Evolutionary conservation across 2,329 filamentous ascomycete genomes (phyloP).

Genomic region (Rhexocercosporidium sp.): DNA sequence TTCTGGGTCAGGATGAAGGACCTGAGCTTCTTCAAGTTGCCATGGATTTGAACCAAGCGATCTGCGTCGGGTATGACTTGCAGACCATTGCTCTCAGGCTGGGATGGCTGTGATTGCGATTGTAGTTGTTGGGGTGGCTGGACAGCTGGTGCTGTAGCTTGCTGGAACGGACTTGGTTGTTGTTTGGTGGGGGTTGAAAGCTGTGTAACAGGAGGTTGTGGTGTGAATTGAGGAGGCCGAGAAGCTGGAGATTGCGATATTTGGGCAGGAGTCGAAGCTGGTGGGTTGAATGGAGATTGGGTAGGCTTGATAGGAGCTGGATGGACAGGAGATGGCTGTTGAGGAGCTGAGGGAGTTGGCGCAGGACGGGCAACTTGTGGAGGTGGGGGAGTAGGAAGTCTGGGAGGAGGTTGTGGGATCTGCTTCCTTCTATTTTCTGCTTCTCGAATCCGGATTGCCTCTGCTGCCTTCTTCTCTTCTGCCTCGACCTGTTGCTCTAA

Average conservation of each 20-base stretch:
- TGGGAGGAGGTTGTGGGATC: conserved; percentile 33
- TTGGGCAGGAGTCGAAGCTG: background rate
- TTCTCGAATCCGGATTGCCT: conserved; percentile 54
- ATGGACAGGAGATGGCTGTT: background rate
- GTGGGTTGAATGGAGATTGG: background rate
- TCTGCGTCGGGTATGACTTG: conserved; percentile 43
- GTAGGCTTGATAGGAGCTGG: background rate
- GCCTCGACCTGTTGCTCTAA: conserved; percentile 6
- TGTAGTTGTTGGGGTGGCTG: conserved; percentile 3
- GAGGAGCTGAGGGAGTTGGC: conserved; percentile 9
- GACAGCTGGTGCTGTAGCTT: background rate
- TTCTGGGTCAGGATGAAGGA: conserved; percentile 49
- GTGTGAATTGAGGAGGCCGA: background rate
- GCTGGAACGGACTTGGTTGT: background rate
- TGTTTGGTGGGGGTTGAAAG: background rate
- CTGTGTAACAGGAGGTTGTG: conserved; percentile 3
- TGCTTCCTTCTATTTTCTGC: conserved; percentile 46
- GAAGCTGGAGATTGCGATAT: background rate
- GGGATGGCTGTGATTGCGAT: background rate
- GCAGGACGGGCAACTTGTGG: conserved; percentile 8
- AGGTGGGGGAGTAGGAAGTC: conserved; percentile 32
- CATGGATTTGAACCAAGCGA: conserved; percentile 64
- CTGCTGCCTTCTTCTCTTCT: conserved; percentile 48
- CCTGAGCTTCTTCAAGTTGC: conserved; percentile 66
- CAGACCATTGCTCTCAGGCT: background rate